Evolutionary conservation across 148 eudicot genomes (phyloP), one percentile per base, ranked within the genome.

Genomic region (Fagopyrum esculentum): DNA sequence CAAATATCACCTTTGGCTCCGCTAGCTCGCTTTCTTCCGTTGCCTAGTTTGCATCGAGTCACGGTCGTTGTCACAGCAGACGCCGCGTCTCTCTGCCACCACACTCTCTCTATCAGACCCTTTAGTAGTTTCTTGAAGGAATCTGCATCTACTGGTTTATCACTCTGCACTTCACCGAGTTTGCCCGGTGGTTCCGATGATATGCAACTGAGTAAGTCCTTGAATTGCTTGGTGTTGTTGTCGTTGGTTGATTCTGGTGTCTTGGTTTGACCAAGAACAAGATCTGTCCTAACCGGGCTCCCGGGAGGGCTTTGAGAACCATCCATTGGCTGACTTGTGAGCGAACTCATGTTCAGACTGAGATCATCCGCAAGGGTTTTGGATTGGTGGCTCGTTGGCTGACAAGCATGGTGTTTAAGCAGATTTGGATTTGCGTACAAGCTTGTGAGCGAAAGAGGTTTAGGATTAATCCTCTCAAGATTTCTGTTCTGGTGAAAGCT

Each of bases 71-170:
- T 97, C 44, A 92, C 84, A 7, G 82, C 82, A 29, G 94, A 83
- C 46, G 98, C 97, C 4, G 99, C 99, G 60, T 92, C 97, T 12
- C 81, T 83, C 80, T 95, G 99, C 99, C 99, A 95, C 88, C 92
- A 89, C 6, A 90, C 98, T 75, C 85, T 95, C 77, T 88, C 96
- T 75, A 82, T 83, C 35, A 95, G 83, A 50, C 91, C 92, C 84
- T 92, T 95, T 47, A 95, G 88, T 46, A 95, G 88, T 81, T 79
- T 86, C 85, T 95, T 95, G 81, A 80, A 95, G 1, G 86, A 83
- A 79, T 90, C 98, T 6, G 87, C 79, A 79, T 95, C 99, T n/a
- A 74, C 77, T 63, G 73, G 60, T 19, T 90, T 89, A 54, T 77
- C 78, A 45, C 74, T 80, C 74, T 73, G 78, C 46, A 56, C 50